Evolutionary conservation across 768 basidiomycete species (phyloP).

Genomic region (Mycena pura): DNA sequence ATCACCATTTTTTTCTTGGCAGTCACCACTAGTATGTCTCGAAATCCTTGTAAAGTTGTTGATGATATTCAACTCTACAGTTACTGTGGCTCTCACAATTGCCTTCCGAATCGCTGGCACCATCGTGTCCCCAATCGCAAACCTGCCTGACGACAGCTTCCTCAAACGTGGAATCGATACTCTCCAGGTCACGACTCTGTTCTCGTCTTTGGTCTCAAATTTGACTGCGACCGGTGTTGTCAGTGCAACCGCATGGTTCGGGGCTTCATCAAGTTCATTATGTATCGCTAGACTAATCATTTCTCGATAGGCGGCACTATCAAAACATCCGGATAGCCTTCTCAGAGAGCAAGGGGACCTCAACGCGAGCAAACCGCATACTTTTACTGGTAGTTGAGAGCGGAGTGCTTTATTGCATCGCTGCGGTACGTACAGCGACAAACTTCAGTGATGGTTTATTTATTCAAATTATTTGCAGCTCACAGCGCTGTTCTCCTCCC

Average conservation of each 20-base stretch:
- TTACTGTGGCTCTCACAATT: conserved; percentile 16
- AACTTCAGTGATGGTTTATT: neutral
- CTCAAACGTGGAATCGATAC: neutral
- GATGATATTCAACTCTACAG: neutral
- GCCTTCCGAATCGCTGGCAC: conserved; percentile 1
- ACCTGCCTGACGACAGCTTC: neutral
- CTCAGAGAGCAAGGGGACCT: neutral
- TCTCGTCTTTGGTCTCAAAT: conserved; percentile 21
- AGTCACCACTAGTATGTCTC: conserved; percentile 5
- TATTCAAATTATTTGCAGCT: neutral
- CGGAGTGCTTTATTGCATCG: conserved; percentile 16
- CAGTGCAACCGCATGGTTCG: neutral
- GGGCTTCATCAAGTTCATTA: neutral
- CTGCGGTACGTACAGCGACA: conserved; percentile 5
- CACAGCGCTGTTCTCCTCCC: conserved; percentile 3
- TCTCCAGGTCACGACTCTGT: conserved; percentile 15
- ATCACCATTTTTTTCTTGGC: conserved; percentile 14
- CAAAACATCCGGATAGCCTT: neutral
- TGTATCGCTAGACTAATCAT: neutral
- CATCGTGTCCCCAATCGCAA: conserved; percentile 7
- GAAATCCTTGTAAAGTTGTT: too few species aligned
- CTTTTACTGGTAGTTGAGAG: conserved; percentile 17
- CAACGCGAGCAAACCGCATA: conserved; percentile 12
- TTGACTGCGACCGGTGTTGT: conserved; percentile 21
- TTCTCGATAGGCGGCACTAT: too few species aligned